A percentile compares a stretch with the other conserved stretches of the same genome.
Evolutionary conservation across 2,329 filamentous ascomycete species (phyloP).

Genomic region (Ophiostoma himal-ulmi): DNA sequence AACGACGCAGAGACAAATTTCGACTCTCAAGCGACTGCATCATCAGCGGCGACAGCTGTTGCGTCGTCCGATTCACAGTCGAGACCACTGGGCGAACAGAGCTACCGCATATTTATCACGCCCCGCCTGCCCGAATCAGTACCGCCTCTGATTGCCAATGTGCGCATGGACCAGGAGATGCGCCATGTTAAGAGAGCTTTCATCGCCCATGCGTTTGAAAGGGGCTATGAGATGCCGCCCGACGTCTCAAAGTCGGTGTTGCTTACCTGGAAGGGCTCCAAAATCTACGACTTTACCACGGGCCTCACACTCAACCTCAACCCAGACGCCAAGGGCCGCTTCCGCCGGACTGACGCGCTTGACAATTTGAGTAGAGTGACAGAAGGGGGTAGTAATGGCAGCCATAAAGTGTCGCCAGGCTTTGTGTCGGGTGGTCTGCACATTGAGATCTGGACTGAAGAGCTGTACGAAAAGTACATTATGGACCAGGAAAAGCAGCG

Average conservation of each 20-base stretch:
- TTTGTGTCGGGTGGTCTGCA: conserved; percentile 54
- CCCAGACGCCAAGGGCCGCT: conserved; percentile 40
- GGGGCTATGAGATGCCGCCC: conserved; percentile 34
- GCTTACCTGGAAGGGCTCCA: conserved; percentile 70
- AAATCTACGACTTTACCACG: conserved; percentile 64
- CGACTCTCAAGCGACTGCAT: background rate
- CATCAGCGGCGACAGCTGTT: background rate
- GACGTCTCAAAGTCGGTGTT: conserved; percentile 58
- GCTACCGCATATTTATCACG: conserved; percentile 47
- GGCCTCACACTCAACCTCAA: conserved; percentile 61
- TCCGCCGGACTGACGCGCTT: conserved; percentile 30
- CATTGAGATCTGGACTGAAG: conserved; percentile 70
- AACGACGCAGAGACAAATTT: background rate
- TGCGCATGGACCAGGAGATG: conserved; percentile 62
- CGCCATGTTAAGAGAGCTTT: conserved; percentile 63
- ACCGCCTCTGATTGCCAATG: conserved; percentile 50
- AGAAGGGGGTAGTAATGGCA: conserved; percentile 25
- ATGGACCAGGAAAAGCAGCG: conserved; percentile 45
- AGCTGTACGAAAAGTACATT: conserved; percentile 49
- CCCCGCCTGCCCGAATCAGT: conserved; percentile 47
- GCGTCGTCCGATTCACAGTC: background rate
- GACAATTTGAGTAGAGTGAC: conserved; percentile 34
- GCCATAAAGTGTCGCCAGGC: conserved; percentile 32
- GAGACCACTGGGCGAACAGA: conserved; percentile 27
- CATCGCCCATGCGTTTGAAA: conserved; percentile 56